A percentile compares a stretch with the other conserved stretches of the same genome.
Conservation (phyloP, 139 green algal genomes). For the Chlamydomonas sp. region DNA sequence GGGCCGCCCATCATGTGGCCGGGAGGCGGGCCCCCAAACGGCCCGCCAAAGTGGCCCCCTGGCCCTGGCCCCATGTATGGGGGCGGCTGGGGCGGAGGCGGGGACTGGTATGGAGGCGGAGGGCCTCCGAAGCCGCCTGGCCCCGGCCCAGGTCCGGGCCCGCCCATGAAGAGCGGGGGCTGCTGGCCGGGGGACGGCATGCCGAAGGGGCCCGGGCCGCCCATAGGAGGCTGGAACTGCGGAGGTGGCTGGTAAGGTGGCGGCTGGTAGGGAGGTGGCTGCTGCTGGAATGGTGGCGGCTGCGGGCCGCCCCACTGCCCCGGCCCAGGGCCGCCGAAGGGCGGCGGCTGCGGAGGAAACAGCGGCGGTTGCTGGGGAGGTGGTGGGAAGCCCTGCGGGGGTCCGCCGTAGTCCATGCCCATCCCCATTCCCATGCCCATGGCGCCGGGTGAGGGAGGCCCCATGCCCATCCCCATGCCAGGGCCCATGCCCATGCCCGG, state of each 20-base stretch:
- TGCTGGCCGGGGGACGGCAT: neutral
- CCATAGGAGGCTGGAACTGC: neutral
- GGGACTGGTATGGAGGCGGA: too few species aligned
- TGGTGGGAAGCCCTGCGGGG: neutral
- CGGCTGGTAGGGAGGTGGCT: neutral
- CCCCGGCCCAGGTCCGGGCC: too few species aligned
- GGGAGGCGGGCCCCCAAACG: too few species aligned
- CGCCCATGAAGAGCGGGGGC: neutral
- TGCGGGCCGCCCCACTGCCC: neutral
- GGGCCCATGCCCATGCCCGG: neutral
- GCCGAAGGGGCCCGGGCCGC: neutral
- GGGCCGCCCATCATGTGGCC: constrained; percentile 11
- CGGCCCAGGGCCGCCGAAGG: neutral
- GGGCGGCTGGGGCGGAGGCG: too few species aligned
- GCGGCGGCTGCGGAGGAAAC: neutral
- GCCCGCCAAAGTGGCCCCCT: too few species aligned
- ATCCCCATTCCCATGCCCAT: too few species aligned
- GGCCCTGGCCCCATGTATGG: too few species aligned
- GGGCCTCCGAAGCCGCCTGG: neutral
- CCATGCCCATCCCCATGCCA: neutral
- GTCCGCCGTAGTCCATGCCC: neutral
- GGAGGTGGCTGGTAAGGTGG: constrained; percentile 2
- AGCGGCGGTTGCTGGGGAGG: neutral
- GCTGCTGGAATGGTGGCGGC: constrained; percentile 12
- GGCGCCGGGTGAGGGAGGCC: too few species aligned